Evolutionary conservation across 2,329 filamentous ascomycete genomes (phyloP).

Genomic region (Colletotrichum noveboracense): DNA sequence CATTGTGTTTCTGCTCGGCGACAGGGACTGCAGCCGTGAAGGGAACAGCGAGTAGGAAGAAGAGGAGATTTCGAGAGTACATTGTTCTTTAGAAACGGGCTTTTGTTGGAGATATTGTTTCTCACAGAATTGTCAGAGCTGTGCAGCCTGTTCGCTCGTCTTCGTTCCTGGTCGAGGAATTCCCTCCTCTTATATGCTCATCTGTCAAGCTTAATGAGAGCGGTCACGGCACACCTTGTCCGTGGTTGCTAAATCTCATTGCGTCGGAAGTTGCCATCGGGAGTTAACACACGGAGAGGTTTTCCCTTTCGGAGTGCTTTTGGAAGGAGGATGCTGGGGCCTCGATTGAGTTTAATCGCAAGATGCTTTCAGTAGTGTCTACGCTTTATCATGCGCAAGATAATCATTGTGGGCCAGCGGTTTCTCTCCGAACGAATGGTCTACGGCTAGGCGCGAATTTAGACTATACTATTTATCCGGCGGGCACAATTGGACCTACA

Average conservation of each 20-base stretch:
- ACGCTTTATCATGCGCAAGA: background rate
- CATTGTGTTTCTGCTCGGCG: background rate
- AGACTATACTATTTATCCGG: background rate
- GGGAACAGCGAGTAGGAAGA: background rate
- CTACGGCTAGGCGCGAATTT: background rate
- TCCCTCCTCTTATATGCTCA: background rate
- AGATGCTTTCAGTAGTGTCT: background rate
- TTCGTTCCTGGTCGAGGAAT: rapidly evolving
- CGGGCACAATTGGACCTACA: background rate
- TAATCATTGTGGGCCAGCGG: background rate
- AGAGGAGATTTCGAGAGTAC: background rate
- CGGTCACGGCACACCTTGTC: background rate
- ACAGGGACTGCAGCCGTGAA: background rate
- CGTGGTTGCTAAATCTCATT: background rate
- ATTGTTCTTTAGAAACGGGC: background rate
- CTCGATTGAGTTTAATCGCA: background rate
- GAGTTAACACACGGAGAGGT: background rate
- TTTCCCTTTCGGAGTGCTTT: background rate
- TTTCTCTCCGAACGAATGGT: background rate
- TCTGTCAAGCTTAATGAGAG: background rate
- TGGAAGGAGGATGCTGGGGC: background rate
- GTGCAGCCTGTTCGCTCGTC: background rate
- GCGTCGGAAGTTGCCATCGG: background rate
- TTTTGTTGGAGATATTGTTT: background rate
- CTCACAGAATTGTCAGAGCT: background rate